Base-by-base conservation (phyloP, 306 rosid species). In the Vigna reflexopilosa region DNA sequence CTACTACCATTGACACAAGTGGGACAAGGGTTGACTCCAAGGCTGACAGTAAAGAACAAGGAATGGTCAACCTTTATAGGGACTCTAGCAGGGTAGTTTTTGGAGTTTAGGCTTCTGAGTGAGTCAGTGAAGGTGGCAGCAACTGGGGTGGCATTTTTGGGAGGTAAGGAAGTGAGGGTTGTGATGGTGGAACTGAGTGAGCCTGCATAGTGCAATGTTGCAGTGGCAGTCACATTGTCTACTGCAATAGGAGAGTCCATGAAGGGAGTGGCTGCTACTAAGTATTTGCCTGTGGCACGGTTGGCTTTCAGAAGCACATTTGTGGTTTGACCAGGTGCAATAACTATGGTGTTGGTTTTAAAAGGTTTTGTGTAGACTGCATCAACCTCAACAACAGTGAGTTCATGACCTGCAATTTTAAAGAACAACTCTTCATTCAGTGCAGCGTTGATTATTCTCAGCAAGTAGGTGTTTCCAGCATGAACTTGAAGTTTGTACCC, bases 261-360 rank as follows among this genome's bases (percentile, higher is more conserved):
- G 88, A 90, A 92, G 26, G 96, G 85, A 1, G 97, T 84, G 28
- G 92, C 90, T 50, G 86, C 85, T n/a, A 92, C 83, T 50, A 87
- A 55, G 84, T 83, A 92, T 70, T 82, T 90, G 4, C 96, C 97
- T 1, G 55, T 15, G 47, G 22, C 38, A 22, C 3, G 89, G 59
- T 86, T 75, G 8, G 95, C 64, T 10, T 80, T 80, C 14, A 93
- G 74, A 54, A 93, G 97, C 19, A 85, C 95, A 63, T 88, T 93
- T 63, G 98, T 91, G 66, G 98, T 93, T 40, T 93, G 98, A 34
- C 98, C 98, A 1, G 98, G 98, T 40, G 95, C 89, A 58, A 93
- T 91, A n/a, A 91, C 79, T 8, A 93, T 48, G 59, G 92, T 88
- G 77, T 86, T 80, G 0, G 92, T 90, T 66, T 78, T 79, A 63